Evolutionary conservation across 345 rosid genomes (phyloP), one percentile per base, ranked within the genome.

Genomic region (Pugionium cornutum): DNA sequence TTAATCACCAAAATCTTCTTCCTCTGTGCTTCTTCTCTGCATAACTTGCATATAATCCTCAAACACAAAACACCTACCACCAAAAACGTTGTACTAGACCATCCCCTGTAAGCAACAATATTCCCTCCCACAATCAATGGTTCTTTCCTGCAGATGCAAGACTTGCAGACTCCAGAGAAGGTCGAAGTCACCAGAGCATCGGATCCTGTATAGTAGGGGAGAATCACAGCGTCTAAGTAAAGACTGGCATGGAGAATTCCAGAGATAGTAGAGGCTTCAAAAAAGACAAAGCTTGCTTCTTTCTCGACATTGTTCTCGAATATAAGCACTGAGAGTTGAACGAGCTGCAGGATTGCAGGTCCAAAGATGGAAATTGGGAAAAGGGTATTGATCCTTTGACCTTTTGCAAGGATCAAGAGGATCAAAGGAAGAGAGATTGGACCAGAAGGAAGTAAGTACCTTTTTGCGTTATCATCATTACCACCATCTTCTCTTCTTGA

Each of bases 171-270:
- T 3, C 87, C 85, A 1, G 97, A 90, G 67, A 86, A 82, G 0
- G 72, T 73, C 1, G 97, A 90, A 1, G 84, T 71, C 3, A 68
- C 76, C 2, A 88, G 69, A 37, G 97, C 97, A 47, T 88, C 97
- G n/a, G 78, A 77, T 27, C 97, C 97, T 18, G 97, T 88, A 40
- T 90, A 82, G 80, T 87, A 90, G 26, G 97, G 97, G 59, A 90
- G 68, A 58, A 90, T 69, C 56, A 90, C 75, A 1, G 95, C 58
- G 59, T 90, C 97, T 67, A 88, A 63, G 74, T 87, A 87, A 11
- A 88, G 67, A 55, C 92, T 83, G 0, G 92, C 92, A 9, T 90
- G 97, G 41, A 90, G 64, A 39, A 90, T 79, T 43, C 97, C 97
- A 2, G 95, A 90, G 53, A 87, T 79, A 1, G 92, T 82, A 0